Conservation (phyloP, 352 stramenopile species). For the Thraustochytrium sp. region DNA sequence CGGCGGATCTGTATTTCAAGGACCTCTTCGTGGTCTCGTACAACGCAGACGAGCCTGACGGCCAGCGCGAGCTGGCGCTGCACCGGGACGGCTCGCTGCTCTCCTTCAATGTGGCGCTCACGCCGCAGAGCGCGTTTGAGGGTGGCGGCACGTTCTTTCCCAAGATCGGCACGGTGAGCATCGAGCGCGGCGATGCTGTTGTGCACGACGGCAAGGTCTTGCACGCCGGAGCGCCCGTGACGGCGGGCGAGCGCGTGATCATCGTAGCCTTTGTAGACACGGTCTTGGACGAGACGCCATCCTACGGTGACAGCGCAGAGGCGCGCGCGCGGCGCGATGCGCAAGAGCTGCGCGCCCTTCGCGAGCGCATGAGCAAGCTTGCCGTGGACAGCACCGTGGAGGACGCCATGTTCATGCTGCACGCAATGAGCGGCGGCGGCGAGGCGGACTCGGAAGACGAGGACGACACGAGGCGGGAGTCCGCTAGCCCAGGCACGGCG, state of each 20-base stretch:
- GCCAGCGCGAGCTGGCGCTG: conserved; percentile 66
- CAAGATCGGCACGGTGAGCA: conserved; percentile 58
- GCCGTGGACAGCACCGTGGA: neutral
- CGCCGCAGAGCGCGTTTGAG: conserved; percentile 67
- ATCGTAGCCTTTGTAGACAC: conserved; percentile 85
- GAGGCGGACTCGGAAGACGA: neutral
- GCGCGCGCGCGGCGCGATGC: neutral
- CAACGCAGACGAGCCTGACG: conserved; percentile 57
- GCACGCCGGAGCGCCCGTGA: conserved; percentile 77
- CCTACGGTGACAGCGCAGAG: neutral
- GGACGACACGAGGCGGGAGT: too few relatives aligned
- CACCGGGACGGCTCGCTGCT: conserved; percentile 85
- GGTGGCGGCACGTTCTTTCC: conserved; percentile 87
- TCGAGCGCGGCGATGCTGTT: conserved; percentile 70
- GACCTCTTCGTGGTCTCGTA: conserved; percentile 81
- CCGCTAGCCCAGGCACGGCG: too few relatives aligned
- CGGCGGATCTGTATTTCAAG: conserved; percentile 62
- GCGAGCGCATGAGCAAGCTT: neutral
- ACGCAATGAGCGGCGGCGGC: neutral
- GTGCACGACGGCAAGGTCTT: conserved; percentile 85
- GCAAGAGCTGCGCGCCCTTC: neutral
- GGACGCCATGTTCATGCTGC: neutral
- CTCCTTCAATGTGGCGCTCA: conserved; percentile 88
- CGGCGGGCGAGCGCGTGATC: conserved; percentile 70
- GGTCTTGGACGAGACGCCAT: neutral